Evolutionary conservation across 2,329 filamentous ascomycete genomes (phyloP).

Genomic region (Capronia epimyces): DNA sequence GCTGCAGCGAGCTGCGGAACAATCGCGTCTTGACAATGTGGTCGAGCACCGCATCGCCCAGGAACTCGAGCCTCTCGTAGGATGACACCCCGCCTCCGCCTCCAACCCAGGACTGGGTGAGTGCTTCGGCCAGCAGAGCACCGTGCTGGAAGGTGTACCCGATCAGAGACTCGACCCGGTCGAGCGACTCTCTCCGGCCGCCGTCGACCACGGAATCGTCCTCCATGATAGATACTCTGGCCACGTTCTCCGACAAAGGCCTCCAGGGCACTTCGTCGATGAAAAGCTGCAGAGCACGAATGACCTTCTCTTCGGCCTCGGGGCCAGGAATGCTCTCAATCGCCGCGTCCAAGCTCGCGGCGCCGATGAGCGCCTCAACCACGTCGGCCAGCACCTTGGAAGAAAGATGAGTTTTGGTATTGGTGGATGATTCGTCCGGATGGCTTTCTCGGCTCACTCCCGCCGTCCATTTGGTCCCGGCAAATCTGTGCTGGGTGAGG

Average conservation of each 20-base stretch:
- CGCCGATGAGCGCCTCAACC: constrained; percentile 77
- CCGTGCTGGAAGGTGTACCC: constrained; percentile 67
- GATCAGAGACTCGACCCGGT: constrained; percentile 56
- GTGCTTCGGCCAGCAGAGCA: constrained; percentile 65
- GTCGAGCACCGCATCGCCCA: constrained; percentile 83
- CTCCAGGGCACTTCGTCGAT: constrained; percentile 56
- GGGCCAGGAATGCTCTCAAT: constrained; percentile 43
- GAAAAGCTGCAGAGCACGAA: constrained; percentile 53
- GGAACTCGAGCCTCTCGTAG: constrained; percentile 76
- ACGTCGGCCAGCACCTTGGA: constrained; percentile 83
- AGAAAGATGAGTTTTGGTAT: constrained; percentile 48
- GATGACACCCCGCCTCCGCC: constrained; percentile 10
- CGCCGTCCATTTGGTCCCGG: constrained; percentile 66
- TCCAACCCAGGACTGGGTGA: constrained; percentile 57
- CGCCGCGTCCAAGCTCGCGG: constrained; percentile 60
- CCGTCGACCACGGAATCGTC: neutral
- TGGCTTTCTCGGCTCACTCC: constrained; percentile 28
- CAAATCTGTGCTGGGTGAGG: constrained; percentile 65
- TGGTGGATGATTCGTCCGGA: constrained; percentile 14
- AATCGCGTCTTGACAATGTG: constrained; percentile 63
- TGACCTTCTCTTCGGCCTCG: constrained; percentile 40
- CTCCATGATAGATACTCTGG: neutral
- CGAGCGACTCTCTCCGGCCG: constrained; percentile 4
- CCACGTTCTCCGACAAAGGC: constrained; percentile 39
- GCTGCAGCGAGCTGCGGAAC: constrained; percentile 32